phyloP scores from a whole-genome alignment of 1,139 yeast species.

The Magnusiomyces paraingens region DNA sequence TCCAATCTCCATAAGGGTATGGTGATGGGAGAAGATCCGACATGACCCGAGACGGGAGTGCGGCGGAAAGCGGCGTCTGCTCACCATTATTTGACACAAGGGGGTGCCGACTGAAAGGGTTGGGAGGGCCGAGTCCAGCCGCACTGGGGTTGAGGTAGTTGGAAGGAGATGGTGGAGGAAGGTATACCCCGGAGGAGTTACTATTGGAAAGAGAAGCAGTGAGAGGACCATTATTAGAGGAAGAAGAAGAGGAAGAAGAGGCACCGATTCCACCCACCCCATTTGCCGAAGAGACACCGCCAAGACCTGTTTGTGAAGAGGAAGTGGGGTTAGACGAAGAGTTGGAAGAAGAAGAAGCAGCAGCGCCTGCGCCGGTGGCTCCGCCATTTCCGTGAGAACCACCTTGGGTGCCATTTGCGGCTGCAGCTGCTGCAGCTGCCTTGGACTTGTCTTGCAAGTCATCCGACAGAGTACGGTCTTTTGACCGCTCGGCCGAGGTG shows the following conservation, averaged over 20 bases:
- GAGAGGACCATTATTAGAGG: too few relatives aligned
- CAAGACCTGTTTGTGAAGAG: neutral
- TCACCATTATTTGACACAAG: slow-evolving; percentile 28
- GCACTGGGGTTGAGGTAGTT: slow-evolving; percentile 16
- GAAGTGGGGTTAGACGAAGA: too few relatives aligned
- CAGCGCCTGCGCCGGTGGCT: too few relatives aligned
- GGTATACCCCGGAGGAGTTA: slow-evolving; percentile 15
- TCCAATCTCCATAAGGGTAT: slow-evolving; percentile 34
- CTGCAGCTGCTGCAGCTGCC: slow-evolving; percentile 3
- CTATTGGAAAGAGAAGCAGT: slow-evolving; percentile 12
- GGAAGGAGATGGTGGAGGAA: slow-evolving; percentile 25
- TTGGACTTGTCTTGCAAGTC: slow-evolving; percentile 17
- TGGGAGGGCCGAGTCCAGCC: slow-evolving; percentile 25
- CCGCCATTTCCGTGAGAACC: neutral
- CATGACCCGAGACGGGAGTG: slow-evolving; percentile 36
- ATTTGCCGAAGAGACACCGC: slow-evolving; percentile 6
- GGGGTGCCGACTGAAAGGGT: slow-evolving; percentile 32
- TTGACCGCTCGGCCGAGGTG: slow-evolving; percentile 12
- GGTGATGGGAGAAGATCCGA: slow-evolving; percentile 39
- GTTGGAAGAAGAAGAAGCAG: too few relatives aligned
- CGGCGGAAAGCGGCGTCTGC: slow-evolving; percentile 38
- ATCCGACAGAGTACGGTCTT: slow-evolving; percentile 19
- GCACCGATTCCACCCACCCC: slow-evolving; percentile 6
- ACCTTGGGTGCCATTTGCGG: neutral
- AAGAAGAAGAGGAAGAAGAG: slow-evolving; percentile 2